phyloP scores from a whole-genome alignment of 768 basidiomycete species.

The Cystofilobasidium ferigula region DNA sequence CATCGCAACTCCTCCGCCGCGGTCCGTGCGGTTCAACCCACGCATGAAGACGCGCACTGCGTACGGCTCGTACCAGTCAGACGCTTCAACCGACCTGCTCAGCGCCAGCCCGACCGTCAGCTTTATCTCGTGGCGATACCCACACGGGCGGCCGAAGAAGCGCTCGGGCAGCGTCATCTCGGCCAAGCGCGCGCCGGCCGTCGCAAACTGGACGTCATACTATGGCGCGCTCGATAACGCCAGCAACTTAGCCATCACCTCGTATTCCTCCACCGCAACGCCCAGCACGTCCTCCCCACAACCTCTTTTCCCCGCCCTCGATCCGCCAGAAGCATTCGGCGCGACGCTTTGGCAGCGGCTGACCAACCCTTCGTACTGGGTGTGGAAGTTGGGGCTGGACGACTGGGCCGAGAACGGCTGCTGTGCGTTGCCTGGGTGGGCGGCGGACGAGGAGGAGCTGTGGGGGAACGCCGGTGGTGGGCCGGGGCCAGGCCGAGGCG shows the following conservation, averaged over 20 bases:
- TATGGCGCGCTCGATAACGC: background rate
- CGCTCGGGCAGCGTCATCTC: background rate
- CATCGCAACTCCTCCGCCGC: background rate
- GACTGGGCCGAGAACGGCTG: background rate
- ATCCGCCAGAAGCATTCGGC: background rate
- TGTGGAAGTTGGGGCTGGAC: conserved; percentile 2
- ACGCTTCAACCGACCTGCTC: background rate
- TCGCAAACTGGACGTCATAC: background rate
- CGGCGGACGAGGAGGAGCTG: background rate
- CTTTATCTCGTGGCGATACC: conserved; percentile 1
- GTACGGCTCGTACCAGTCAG: conserved; percentile 5
- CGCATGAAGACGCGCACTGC: conserved; percentile 9
- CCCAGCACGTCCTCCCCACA: background rate
- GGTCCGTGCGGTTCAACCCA: conserved; percentile 11
- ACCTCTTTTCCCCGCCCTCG: background rate
- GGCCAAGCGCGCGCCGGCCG: conserved; percentile 3
- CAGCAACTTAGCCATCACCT: background rate
- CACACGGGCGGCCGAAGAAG: background rate
- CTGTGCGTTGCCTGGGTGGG: background rate
- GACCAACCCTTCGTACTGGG: background rate
- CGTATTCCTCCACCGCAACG: no score
- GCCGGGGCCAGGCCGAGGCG: background rate
- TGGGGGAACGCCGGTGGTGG: background rate
- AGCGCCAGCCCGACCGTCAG: background rate
- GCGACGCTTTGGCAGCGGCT: background rate